Percentiles rank a stretch among this genome's conserved stretches.
These are phyloP conservation scores for Lachancea cidri DNA, from an alignment of 805 yeast genomes.

Conservation along the genomic window DNA sequence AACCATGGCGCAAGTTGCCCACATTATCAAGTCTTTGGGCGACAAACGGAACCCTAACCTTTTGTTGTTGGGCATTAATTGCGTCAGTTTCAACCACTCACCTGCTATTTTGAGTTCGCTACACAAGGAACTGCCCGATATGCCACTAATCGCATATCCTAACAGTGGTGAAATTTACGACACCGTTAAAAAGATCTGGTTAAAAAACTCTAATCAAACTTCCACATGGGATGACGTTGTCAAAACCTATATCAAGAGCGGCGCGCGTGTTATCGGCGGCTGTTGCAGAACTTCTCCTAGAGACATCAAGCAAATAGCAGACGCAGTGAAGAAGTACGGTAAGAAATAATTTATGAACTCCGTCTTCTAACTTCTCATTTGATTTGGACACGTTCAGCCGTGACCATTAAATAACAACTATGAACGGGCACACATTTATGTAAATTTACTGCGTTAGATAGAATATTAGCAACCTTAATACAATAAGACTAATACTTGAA, in stretches of 20 bases:
- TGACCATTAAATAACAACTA: background rate
- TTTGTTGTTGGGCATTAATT: conserved; percentile 62
- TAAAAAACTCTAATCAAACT: conserved; percentile 20
- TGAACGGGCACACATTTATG: too few relatives aligned
- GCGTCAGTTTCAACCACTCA: conserved; percentile 47
- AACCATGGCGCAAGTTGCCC: conserved; percentile 31
- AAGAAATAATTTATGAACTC: too few relatives aligned
- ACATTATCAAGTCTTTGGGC: conserved; percentile 15
- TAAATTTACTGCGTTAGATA: too few relatives aligned
- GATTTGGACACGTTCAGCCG: background rate
- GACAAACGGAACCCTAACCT: conserved; percentile 28
- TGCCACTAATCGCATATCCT: conserved; percentile 58
- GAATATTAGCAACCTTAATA: too few relatives aligned
- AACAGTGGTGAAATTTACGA: conserved; percentile 70
- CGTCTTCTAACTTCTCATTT: too few relatives aligned
- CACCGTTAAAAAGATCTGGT: conserved; percentile 42
- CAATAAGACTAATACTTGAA: too few relatives aligned
- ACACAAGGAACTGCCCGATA: conserved; percentile 17
- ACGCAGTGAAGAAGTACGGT: conserved; percentile 15
- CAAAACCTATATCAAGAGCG: conserved; percentile 36
- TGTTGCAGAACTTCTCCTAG: conserved; percentile 68
- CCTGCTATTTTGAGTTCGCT: conserved; percentile 34
- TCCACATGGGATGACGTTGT: conserved; percentile 38
- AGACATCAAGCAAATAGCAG: conserved; percentile 26
- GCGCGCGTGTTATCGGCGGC: conserved; percentile 60